Conservation (phyloP, 2,329 filamentous ascomycete genomes). For the Stemphylium vesicarium region DNA sequence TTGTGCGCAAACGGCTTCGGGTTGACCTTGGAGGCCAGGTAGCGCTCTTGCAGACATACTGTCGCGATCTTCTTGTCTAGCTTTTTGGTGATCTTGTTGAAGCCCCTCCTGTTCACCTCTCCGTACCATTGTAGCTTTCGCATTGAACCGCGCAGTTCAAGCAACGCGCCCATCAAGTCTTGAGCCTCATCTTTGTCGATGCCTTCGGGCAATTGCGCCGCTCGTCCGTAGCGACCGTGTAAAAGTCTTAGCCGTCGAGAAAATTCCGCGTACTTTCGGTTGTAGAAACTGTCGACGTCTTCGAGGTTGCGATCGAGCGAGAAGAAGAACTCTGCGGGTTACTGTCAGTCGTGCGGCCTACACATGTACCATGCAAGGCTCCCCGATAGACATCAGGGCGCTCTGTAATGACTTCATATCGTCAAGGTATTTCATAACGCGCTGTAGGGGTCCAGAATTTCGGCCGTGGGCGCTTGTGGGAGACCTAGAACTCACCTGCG, state of each 20-base stretch:
- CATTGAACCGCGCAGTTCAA: constrained; percentile 85
- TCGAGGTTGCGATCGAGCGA: constrained; percentile 96
- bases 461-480: background rate
- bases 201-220: constrained; percentile 70
- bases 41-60: constrained; percentile 79
- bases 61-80: constrained; percentile 90
- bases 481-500: constrained; percentile 70
- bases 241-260: constrained; percentile 83
- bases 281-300: constrained; percentile 95
- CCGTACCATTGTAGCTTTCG: constrained; percentile 97
- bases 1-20: constrained; percentile 86
- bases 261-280: constrained; percentile 88
- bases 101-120: constrained; percentile 92
- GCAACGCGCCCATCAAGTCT: constrained; percentile 85
- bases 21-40: constrained; percentile 89
- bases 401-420: background rate
- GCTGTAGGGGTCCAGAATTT: background rate
- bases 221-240: constrained; percentile 83
- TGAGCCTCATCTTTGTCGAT: constrained; percentile 89
- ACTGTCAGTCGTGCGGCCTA: constrained; percentile 9
- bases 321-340: constrained; percentile 84
- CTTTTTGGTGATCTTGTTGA: constrained; percentile 99
- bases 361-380: background rate
- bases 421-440: background rate
- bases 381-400: background rate